A percentile compares a stretch with the other conserved stretches of the same genome.
These are phyloP conservation scores for Elsinoe fawcettii DNA, from an alignment of 2,329 filamentous ascomycete genomes.

Conservation along the genomic window DNA sequence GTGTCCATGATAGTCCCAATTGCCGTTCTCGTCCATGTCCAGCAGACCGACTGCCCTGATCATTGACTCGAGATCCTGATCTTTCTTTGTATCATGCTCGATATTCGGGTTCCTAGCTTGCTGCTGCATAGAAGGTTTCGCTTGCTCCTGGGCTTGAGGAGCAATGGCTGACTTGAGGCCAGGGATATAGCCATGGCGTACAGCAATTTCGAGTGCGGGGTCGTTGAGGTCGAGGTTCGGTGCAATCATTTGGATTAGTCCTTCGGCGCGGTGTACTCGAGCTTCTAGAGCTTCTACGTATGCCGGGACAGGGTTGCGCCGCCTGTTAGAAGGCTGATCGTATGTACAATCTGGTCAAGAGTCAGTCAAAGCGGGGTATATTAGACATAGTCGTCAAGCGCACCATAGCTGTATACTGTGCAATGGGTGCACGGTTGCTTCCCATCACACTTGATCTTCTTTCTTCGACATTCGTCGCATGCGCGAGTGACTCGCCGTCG, in stretches of 20 bases:
- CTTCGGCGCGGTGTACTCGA: slow-evolving; percentile 74
- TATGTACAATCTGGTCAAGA: slow-evolving; percentile 74
- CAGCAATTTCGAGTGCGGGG: slow-evolving; percentile 67
- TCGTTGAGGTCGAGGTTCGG: slow-evolving; percentile 81
- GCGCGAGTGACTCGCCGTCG: slow-evolving; percentile 80
- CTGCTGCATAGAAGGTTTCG: not conserved
- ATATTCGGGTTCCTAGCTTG: slow-evolving; percentile 35
- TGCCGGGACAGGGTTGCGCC: slow-evolving; percentile 83
- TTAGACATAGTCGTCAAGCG: slow-evolving; percentile 22
- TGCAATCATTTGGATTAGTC: slow-evolving; percentile 67
- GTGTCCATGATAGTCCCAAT: slow-evolving; percentile 91
- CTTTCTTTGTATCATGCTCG: slow-evolving; percentile 31
- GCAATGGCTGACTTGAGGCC: slow-evolving; percentile 28
- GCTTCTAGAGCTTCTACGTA: slow-evolving; percentile 86
- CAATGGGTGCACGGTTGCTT: slow-evolving; percentile 69
- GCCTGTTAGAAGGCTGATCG: slow-evolving; percentile 85
- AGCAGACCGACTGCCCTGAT: slow-evolving; percentile 85
- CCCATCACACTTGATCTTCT: slow-evolving; percentile 50
- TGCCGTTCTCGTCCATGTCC: slow-evolving; percentile 81
- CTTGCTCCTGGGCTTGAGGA: slow-evolving; percentile 8
- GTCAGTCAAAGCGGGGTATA: slow-evolving; percentile 12
- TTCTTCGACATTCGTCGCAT: slow-evolving; percentile 77
- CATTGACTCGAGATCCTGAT: slow-evolving; percentile 83
- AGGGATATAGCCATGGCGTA: slow-evolving; percentile 39
- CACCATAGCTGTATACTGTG: slow-evolving; percentile 97